Evolutionary conservation across 495 filamentous ascomycete species (phyloP), one percentile per base, ranked within the genome.

Genomic region (Eremomyces bilateralis): DNA sequence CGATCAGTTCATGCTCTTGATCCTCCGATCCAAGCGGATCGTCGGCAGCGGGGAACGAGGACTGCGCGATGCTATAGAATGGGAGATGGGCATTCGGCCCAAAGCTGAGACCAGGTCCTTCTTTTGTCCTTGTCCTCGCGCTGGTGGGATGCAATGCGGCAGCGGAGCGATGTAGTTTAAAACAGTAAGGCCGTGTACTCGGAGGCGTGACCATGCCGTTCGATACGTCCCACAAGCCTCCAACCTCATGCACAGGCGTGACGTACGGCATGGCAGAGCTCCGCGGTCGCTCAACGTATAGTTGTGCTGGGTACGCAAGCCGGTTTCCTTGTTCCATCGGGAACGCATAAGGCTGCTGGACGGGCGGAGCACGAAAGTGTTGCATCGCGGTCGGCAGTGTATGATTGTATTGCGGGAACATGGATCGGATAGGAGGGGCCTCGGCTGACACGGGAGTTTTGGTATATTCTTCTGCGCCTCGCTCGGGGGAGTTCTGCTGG

Each of bases 321-420:
- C 65, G 50, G 52, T 60, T 69, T 46, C 72, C 69, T 33, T 67
- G 58, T 2, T 59, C 53, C 36, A 53, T 53, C 4, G 68, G 65
- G 39, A 73, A 61, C 44, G 68, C 53, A 17, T 62, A 58, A 12
- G 65, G 59, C 25, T 49, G 62, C 37, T 54, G 42, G 49, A 32
- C 30, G 10, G 6, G 8, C 30, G 64, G 64, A 3, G 65, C 70
- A 36, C 63, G 69, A 46, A 82, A 81, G 25, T 62, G 57, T 47
- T 88, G 79, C 36, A 70, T 66, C 38, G 64, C 62, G 17, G 80
- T 61, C 5, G 76, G 65, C 5, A 76, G 32, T n/a, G 65, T 64
- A 6, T 71, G 70, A 49, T 91, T 70, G 46, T 81, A 84, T n/a
- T 61, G 66, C 11, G 81, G 81, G 49, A 91, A 88, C 39, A 88